Evolutionary conservation across 148 eudicot genomes (phyloP), one percentile per base, ranked within the genome.

Genomic region (Rhododendron vialii): DNA sequence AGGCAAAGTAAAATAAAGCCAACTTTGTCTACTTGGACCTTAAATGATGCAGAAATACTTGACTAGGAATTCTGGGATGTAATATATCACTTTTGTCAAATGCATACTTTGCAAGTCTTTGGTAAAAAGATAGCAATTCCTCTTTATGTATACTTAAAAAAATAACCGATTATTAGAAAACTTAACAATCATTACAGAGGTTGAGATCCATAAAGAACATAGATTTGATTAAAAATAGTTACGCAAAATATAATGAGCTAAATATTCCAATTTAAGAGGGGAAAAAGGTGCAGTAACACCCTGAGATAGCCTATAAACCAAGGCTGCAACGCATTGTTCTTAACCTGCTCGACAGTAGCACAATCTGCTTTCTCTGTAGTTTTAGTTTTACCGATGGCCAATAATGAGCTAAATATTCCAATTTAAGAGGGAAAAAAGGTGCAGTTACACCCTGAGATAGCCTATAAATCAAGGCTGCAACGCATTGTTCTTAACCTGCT

Each of bases 331-430:
- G 26, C 26, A 1, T 65, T 74, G 18, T 80, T 35, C 78, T 71
- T 26, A 81, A 97, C 99, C 95, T 96, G 99, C 86, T 96, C 99
- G 78, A 95, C 98, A 33, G 99, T 96, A 24, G 98, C 99, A 78
- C 99, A 95, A 26, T 94, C 98, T 10, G 98, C 99, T 86, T 95
- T 95, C 85, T 97, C 98, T 5, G 93, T 97, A 35, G 92, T 89
- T 90, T 83, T 97, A 74, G 96, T 96, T 86, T 91, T 95, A 55
- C 99, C 99, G 89, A 95, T 97, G 51, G 98, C 95, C 98, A 91
- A 51, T 2, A 74, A 51, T 50, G 22, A 47, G 57, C 81, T 10
- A 8, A 11, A 45, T 3, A 10, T 20, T 38, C 8, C 17, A 43
- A 78, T 45, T 18, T 3, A 14, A 30, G 20, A 48, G 48, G 65